These are phyloP conservation scores for Phytophthora sojae DNA, from an alignment of 352 stramenopile genomes.

Conservation along the genomic window DNA sequence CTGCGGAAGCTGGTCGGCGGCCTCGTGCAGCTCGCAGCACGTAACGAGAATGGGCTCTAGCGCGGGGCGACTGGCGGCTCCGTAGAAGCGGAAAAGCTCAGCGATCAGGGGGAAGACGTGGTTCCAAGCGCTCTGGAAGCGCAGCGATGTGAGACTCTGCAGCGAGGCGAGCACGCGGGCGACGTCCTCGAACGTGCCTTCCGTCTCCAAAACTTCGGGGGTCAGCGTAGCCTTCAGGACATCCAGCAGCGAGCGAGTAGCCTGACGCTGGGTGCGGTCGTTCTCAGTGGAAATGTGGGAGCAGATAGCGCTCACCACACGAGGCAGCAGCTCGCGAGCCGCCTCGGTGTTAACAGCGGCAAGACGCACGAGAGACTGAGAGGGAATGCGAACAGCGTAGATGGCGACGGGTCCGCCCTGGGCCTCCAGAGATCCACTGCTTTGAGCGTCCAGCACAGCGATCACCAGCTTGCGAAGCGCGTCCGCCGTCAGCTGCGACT, in stretches of 20 bases:
- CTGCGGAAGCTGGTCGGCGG: conserved; percentile 72
- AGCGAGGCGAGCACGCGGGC: conserved; percentile 77
- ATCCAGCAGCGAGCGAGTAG: conserved; percentile 66
- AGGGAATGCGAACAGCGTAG: conserved; percentile 72
- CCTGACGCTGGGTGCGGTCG: conserved; percentile 67
- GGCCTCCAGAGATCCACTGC: conserved; percentile 65
- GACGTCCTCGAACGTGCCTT: conserved; percentile 69
- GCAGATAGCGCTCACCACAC: conserved; percentile 76
- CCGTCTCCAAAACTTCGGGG: conserved; percentile 55
- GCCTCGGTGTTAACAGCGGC: conserved; percentile 61
- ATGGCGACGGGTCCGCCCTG: conserved; percentile 56
- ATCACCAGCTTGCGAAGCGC: conserved; percentile 70
- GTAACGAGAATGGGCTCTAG: conserved; percentile 77
- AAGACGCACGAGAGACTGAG: conserved; percentile 73
- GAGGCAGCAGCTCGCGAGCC: conserved; percentile 72
- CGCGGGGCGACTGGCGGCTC: conserved; percentile 55
- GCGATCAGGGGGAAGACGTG: conserved; percentile 81
- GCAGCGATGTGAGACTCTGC: conserved; percentile 83
- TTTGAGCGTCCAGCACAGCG: conserved; percentile 69
- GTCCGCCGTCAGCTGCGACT: conserved; percentile 72
- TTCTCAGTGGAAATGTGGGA: conserved; percentile 76
- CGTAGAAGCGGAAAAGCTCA: conserved; percentile 80
- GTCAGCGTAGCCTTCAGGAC: conserved; percentile 71
- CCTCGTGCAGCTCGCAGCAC: conserved; percentile 82
- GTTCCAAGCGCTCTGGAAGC: conserved; percentile 83